phyloP scores from a whole-genome alignment of 1,284 basidiomycete species.

The Marasmius tenuissimus region DNA sequence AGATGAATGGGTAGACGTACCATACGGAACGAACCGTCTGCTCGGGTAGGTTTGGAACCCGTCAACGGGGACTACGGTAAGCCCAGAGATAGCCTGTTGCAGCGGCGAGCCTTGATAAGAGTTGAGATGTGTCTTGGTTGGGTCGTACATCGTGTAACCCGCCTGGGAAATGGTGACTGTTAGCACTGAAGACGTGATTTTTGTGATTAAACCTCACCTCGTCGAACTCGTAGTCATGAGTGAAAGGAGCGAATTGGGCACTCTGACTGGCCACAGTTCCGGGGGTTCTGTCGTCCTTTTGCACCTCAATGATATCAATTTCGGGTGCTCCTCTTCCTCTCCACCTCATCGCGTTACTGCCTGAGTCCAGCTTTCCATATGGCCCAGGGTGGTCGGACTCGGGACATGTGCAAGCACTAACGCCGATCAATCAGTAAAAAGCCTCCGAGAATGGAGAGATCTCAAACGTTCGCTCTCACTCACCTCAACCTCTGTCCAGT shows the following conservation, averaged over 20 bases:
- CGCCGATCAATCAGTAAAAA: constrained; percentile 19
- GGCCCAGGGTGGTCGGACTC: constrained; percentile 47
- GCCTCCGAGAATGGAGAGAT: constrained; percentile 29
- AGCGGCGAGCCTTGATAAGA: neutral
- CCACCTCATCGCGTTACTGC: constrained; percentile 29
- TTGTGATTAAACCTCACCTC: constrained; percentile 27
- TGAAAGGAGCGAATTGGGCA: constrained; percentile 68
- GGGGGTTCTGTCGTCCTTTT: constrained; percentile 47
- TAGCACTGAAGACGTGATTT: neutral
- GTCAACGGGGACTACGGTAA: neutral
- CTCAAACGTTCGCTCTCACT: constrained; percentile 34
- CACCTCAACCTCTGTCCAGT: constrained; percentile 66
- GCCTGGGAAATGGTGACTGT: constrained; percentile 24
- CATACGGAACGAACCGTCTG: neutral
- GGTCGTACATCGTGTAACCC: constrained; percentile 32
- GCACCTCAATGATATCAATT: constrained; percentile 82
- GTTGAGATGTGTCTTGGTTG: neutral
- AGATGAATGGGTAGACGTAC: neutral
- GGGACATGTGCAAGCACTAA: constrained; percentile 43
- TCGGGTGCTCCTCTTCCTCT: constrained; percentile 76
- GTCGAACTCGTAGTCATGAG: constrained; percentile 49
- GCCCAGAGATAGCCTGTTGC: neutral
- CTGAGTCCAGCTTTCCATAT: constrained; percentile 25
- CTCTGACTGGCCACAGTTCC: constrained; percentile 65
- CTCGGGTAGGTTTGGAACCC: constrained; percentile 24